Evolutionary conservation across 495 filamentous ascomycete species (phyloP).

Genomic region (Umbilicaria muhlenbergii): DNA sequence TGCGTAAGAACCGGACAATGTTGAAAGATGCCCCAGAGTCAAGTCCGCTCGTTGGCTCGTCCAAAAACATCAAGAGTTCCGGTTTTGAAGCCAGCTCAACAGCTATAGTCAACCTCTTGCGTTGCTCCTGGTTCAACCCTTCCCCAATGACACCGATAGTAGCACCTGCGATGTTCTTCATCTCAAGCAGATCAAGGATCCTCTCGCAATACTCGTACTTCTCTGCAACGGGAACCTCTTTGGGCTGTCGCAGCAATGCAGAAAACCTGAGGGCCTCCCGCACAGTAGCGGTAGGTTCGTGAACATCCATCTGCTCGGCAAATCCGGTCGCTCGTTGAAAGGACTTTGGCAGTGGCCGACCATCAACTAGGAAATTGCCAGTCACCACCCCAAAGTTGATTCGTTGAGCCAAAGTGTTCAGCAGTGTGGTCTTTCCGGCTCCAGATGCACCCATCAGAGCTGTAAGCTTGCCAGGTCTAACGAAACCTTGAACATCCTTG

Average conservation of each 20-base stretch:
- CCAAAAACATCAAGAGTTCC: constrained; percentile 70
- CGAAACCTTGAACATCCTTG: constrained; percentile 50
- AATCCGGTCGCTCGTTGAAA: constrained; percentile 63
- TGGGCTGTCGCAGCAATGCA: constrained; percentile 65
- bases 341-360: constrained; percentile 29
- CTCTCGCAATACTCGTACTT: constrained; percentile 77
- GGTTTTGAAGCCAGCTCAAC: constrained; percentile 81
- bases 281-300: constrained; percentile 63
- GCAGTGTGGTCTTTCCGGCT: constrained; percentile 45
- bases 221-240: constrained; percentile 46
- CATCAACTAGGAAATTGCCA: constrained; percentile 38
- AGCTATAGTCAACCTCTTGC: constrained; percentile 82
- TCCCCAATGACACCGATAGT: constrained; percentile 63
- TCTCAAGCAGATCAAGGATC: constrained; percentile 64
- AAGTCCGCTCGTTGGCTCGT: constrained; percentile 81
- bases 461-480: constrained; percentile 55
- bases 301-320: constrained; percentile 71
- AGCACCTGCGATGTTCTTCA: constrained; percentile 71
- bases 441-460: constrained; percentile 55
- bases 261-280: constrained; percentile 76
- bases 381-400: constrained; percentile 35
- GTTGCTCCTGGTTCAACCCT: constrained; percentile 80
- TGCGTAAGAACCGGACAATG: constrained; percentile 75
- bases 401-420: constrained; percentile 39
- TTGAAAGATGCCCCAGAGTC: constrained; percentile 79